Evolutionary conservation across 306 rosid genomes (phyloP), one percentile per base, ranked within the genome.

Genomic region (Parietaria judaica): DNA sequence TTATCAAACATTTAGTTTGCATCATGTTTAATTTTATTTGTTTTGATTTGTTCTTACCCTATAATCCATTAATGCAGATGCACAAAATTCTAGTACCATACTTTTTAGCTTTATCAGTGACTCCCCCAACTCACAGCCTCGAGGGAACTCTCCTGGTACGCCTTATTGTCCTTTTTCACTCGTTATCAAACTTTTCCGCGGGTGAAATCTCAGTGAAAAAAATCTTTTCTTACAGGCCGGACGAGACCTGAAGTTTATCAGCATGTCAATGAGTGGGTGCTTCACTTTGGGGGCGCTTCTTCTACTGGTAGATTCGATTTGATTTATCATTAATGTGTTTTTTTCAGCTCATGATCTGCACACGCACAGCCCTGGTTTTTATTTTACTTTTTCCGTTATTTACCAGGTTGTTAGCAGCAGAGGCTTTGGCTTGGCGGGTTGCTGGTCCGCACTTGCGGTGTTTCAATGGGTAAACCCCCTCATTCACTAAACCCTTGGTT

Each of bases 71-170:
- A 23, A 23, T 70, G 70, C 96, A 91, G 96, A 91, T 87, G 96
- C 95, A 87, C 68, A 85, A 49, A 58, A 90, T 91, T 72, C 70
- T 87, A 75, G 72, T 85, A 69, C 97, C 97, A 58, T 91, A 63
- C 80, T 83, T 87, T 17, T 46, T 91, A 63, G 92, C 86, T 41
- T 53, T 91, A 61, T 78, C 71, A 72, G 77, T 83, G 66, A 91
- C 95, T 1, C 96, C 97, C 54, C 68, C 96, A 10, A 81, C 95
- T 64, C 86, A 65, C 80, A 47, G 96, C 83, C 86, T 91, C 17
- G 97, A 91, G 75, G 97, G 97, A 58, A 87, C 96, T 9, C 70
- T 91, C 78, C 81, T 91, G 97, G 97, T 91, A 81, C 50, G 80
- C 64, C 66, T 69, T 73, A 63, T 68, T 36, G 15, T 7, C 6